Evolutionary conservation across 2,329 filamentous ascomycete genomes (phyloP), one percentile per base, ranked within the genome.

Genomic region (Huntiella bhutanensis): DNA sequence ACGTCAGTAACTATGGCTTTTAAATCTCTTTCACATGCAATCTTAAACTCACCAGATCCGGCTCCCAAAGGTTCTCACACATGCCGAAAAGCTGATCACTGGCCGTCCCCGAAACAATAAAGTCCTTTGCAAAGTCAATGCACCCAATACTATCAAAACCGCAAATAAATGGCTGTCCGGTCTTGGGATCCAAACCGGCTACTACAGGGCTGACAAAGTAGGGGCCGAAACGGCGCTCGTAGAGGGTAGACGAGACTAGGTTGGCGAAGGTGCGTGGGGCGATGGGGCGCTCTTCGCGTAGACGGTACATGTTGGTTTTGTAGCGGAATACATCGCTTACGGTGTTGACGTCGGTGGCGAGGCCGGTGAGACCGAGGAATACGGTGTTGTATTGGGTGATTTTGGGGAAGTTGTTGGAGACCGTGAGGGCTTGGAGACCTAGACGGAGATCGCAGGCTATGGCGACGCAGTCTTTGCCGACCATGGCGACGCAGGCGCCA

Each of bases 351-450:
- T 98, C 91, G 56, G 91, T 98, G 51, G 91, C 91, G 44, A 98
- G 82, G 47, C 91, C 91, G 4, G 91, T 96, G 51, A 98, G 78
- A 48, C 91, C 91, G 33, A 98, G 82, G 66, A 92, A 95, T 57
- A 91, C 84, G 59, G 88, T 84, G 59, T 85, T 86, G 73, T 93
- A 96, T 64, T 81, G 78, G 77, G 96, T 96, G 72, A 98, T 84
- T 73, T 98, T 98, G 69, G 91, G 91, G 73, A 96, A 96, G 80
- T 96, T 91, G 79, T 98, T 98, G 63, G 86, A 95, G 50, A 98
- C 83, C 52, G 91, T 98, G 60, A 98, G 74, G 60, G 91, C 75
- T 69, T 98, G 91, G 60, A 96, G 80, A 58, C 91, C 91, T 55
- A 98, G 84, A 53, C 91, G 88, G 54, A 98, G 84, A 67, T 98